Evolutionary conservation across 805 yeast genomes (phyloP).

Genomic region (Suhomyces vadensis): DNA sequence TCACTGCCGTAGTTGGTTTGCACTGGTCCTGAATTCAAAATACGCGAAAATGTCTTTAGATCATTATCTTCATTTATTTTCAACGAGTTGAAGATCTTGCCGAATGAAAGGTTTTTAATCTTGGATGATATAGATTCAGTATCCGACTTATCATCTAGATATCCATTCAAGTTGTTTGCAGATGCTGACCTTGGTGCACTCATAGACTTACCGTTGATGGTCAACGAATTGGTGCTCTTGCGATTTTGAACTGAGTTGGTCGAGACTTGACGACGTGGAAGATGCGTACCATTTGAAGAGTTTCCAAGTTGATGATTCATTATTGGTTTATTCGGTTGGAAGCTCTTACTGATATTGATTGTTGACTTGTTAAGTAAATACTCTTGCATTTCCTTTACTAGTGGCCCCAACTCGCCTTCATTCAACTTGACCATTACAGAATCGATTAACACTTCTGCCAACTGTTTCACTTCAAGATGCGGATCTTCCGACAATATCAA

Average conservation of each 20-base stretch:
- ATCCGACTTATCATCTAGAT: constrained; percentile 21
- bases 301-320: constrained; percentile 29
- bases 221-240: constrained; percentile 23
- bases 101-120: constrained; percentile 33
- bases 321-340: constrained; percentile 43
- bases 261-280: constrained; percentile 24
- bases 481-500: constrained; percentile 86
- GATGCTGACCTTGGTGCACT: constrained; percentile 32
- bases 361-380: constrained; percentile 55
- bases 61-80: constrained; percentile 45
- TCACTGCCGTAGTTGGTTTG: constrained; percentile 42
- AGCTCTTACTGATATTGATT: constrained; percentile 39
- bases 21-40: constrained; percentile 38
- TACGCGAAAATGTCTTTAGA: constrained; percentile 36
- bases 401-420: constrained; percentile 63
- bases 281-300: not conserved
- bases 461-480: constrained; percentile 70
- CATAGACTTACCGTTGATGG: constrained; percentile 28
- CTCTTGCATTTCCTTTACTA: constrained; percentile 66
- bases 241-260: constrained; percentile 23
- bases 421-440: constrained; percentile 63
- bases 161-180: constrained; percentile 17
- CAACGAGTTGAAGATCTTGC: constrained; percentile 38
- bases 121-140: constrained; percentile 36
- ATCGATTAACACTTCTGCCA: constrained; percentile 76